Evolutionary conservation across 2,329 filamentous ascomycete species (phyloP), one percentile per base, ranked within the genome.

Genomic region (Pseudogymnoascus sp.): DNA sequence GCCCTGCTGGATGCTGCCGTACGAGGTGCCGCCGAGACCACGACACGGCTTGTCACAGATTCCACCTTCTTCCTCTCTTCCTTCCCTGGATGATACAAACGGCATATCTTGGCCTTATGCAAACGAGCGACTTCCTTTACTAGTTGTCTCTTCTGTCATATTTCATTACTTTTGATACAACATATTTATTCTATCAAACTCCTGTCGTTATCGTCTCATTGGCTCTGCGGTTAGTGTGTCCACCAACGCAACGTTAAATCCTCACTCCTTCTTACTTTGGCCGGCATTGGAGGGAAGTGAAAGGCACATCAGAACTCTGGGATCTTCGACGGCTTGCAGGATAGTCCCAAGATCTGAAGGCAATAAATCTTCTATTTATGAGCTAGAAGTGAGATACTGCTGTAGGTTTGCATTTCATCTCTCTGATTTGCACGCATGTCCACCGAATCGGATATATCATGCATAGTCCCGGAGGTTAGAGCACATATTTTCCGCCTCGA

Each of bases 141-240:
- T 48, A 48, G 43, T 11, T 48, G 11, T 48, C 43, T 48, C 43
- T 48, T 48, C 43, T 48, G 43, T 48, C 43, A 48, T 48, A 48
- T 48, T 48, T 48, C 43, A 48, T 48, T 48, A 48, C 43, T 48
- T 48, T 48, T 48, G 43, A 48, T 48, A 48, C 43, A 48, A 6
- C 43, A 48, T 48, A 48, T 48, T 48, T 48, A 21, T 23, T 48
- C 21, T 23, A 23, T 23, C 19, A 13, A 6, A 6, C 43, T 48
- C 43, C 43, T 48, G 43, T 48, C 43, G 21, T 48, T 48, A 48
- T 48, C 43, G 43, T 48, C 19, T 48, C 19, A 48, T 23, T 23
- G 43, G 43, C 8, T 48, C 11, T 23, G 3, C 11, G 5, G 8
- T 45, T 45, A 23, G 43, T 48, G 43, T 11, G 11, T 4, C 43